Evolutionary conservation across 345 rosid genomes (phyloP).

Genomic region (Durio zibethinus): DNA sequence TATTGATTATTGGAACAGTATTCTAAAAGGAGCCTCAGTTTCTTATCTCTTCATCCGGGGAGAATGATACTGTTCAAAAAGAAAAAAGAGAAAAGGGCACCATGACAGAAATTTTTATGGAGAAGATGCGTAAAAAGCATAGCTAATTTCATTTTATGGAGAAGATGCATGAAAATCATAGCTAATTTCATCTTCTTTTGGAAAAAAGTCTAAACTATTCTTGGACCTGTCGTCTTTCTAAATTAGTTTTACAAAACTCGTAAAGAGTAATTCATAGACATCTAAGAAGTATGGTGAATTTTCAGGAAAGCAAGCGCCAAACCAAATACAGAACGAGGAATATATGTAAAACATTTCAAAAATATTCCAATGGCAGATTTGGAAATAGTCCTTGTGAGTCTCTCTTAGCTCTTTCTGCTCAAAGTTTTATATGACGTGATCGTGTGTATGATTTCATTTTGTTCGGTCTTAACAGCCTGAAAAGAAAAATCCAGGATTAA

Average conservation of each 20-base stretch:
- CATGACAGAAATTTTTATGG: slow-evolving; percentile 6
- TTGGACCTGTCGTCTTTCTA: neutral
- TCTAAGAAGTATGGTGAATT: slow-evolving; percentile 21
- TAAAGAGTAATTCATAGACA: neutral
- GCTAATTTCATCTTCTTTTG: neutral
- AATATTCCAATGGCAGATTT: slow-evolving; percentile 98
- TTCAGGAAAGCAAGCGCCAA: slow-evolving; percentile 67
- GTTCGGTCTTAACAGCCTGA: slow-evolving; percentile 63
- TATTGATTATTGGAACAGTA: slow-evolving; percentile 11
- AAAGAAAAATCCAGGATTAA: slow-evolving; percentile 93
- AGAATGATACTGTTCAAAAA: neutral
- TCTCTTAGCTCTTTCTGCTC: slow-evolving; percentile 23
- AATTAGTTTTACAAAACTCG: neutral
- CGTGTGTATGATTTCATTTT: slow-evolving; percentile 14
- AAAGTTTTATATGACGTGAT: slow-evolving; percentile 13
- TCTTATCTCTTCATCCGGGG: neutral
- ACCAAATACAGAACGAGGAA: slow-evolving; percentile 56
- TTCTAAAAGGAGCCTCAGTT: neutral
- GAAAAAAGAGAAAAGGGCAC: neutral
- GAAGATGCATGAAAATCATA: neutral
- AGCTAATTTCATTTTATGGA: too few relatives aligned
- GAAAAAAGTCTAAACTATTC: neutral
- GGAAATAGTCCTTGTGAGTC: slow-evolving; percentile 96
- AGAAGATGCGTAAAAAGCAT: too few relatives aligned
- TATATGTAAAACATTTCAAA: slow-evolving; percentile 90